Conservation (phyloP, 768 basidiomycete genomes). For the Cytidiella melzeri region DNA sequence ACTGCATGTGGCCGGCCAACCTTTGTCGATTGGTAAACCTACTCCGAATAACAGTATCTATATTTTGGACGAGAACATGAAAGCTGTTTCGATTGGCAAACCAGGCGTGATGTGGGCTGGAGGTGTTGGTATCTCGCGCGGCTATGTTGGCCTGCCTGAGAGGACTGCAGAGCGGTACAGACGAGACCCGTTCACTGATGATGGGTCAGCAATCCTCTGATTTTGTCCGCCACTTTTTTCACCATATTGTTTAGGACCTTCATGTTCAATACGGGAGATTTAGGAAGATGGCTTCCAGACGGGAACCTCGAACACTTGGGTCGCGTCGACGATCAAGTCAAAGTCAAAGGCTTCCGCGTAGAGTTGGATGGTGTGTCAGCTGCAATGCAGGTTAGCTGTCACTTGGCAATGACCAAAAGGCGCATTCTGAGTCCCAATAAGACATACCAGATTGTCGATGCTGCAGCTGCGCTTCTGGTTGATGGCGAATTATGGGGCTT, state of each 20-base stretch:
- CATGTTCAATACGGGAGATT: conserved; percentile 64
- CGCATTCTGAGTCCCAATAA: conserved; percentile 15
- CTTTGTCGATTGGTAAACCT: conserved; percentile 22
- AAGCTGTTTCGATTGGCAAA: conserved; percentile 12
- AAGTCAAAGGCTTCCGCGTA: conserved; percentile 61
- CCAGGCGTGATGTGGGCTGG: conserved; percentile 19
- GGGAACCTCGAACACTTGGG: conserved; percentile 54
- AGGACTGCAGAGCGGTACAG: not conserved
- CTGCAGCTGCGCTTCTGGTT: conserved; percentile 46
- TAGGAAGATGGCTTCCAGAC: conserved; percentile 47
- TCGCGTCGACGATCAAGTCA: conserved; percentile 58
- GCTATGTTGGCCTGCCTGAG: not conserved
- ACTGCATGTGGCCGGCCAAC: conserved; percentile 30
- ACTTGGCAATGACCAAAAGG: not conserved
- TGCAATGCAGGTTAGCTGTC: conserved; percentile 46
- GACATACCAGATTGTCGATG: conserved; percentile 37
- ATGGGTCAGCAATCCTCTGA: not conserved
- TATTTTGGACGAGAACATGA: conserved; percentile 12
- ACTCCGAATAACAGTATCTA: conserved; percentile 20
- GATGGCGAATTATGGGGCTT: conserved; percentile 52
- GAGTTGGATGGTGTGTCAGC: conserved; percentile 57
- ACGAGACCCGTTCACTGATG: not conserved
- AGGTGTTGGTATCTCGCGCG: conserved; percentile 4
- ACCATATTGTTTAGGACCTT: conserved; percentile 17
- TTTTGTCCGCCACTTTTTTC: too few relatives aligned